Evolutionary conservation across 73 alveolate species (phyloP).

Genomic region (Durusdinium trenchii): DNA sequence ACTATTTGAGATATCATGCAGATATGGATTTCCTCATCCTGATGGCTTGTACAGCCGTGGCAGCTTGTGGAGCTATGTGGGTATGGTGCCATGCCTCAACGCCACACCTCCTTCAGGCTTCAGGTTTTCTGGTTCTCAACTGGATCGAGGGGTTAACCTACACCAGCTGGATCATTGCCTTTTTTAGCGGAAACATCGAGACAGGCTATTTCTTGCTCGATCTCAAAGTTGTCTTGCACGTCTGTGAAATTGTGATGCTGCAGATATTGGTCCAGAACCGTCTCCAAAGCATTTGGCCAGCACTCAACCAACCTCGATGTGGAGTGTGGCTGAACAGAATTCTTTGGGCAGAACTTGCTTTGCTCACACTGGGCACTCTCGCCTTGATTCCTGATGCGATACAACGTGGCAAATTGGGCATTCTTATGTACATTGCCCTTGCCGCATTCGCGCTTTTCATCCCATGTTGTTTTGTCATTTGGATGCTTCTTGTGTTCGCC

Average conservation of each 20-base stretch:
- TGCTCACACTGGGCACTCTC: background rate
- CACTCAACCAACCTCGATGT: background rate
- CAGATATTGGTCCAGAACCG: background rate
- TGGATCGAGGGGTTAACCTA: background rate
- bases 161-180: background rate
- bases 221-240: background rate
- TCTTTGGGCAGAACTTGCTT: background rate
- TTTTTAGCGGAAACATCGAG: background rate
- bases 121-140: background rate
- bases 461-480: background rate
- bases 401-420: background rate
- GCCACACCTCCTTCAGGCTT: background rate
- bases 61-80: slow-evolving; percentile 15
- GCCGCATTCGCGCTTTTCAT: background rate
- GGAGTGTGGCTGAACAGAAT: background rate
- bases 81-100: background rate
- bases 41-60: too few relatives aligned
- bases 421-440: background rate
- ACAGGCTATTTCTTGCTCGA: background rate
- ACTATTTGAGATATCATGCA: too few relatives aligned
- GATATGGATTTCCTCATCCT: too few relatives aligned
- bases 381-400: background rate
- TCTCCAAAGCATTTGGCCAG: background rate
- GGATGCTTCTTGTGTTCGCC: background rate
- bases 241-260: background rate